phyloP scores from a whole-genome alignment of 1,139 yeast species.

The Saccharomyces hybrid region DNA sequence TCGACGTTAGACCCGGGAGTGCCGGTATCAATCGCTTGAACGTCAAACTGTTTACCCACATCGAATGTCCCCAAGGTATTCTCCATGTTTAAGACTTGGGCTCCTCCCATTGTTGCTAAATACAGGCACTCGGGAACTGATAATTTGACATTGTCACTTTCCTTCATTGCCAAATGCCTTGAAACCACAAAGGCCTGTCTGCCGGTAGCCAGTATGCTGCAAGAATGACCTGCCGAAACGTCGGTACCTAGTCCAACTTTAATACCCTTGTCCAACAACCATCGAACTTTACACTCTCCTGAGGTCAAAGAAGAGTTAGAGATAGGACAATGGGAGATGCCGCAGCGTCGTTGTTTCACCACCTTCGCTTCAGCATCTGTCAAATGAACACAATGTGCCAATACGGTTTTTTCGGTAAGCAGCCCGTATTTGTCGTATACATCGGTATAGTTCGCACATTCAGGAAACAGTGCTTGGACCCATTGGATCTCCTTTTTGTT shows the following conservation, averaged over 20 bases:
- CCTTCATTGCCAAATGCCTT: slow-evolving; percentile 67
- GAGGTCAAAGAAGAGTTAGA: slow-evolving; percentile 84
- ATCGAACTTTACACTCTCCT: slow-evolving; percentile 55
- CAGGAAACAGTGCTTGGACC: slow-evolving; percentile 63
- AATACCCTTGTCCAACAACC: slow-evolving; percentile 53
- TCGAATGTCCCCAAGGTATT: slow-evolving; percentile 61
- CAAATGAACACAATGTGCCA: slow-evolving; percentile 87
- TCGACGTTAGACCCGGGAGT: slow-evolving; percentile 54
- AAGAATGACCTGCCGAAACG: slow-evolving; percentile 84
- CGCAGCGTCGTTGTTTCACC: slow-evolving; percentile 43
- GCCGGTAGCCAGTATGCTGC: slow-evolving; percentile 68
- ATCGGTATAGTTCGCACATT: slow-evolving; percentile 58
- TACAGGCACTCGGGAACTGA: slow-evolving; percentile 65
- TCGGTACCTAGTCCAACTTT: slow-evolving; percentile 89
- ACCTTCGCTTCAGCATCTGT: slow-evolving; percentile 48
- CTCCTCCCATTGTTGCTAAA: slow-evolving; percentile 88
- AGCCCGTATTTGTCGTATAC: slow-evolving; percentile 65
- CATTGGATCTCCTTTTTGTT: slow-evolving; percentile 66
- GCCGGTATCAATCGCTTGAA: slow-evolving; percentile 63
- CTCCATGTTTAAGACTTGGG: slow-evolving; percentile 59
- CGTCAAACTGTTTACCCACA: slow-evolving; percentile 76
- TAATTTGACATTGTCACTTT: slow-evolving; percentile 42
- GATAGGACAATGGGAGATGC: slow-evolving; percentile 90
- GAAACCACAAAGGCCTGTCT: slow-evolving; percentile 78
- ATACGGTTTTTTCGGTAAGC: slow-evolving; percentile 56